These are phyloP conservation scores for Crithidia fasciculata DNA, from an alignment of 208 protist species.

Conservation along the genomic window DNA sequence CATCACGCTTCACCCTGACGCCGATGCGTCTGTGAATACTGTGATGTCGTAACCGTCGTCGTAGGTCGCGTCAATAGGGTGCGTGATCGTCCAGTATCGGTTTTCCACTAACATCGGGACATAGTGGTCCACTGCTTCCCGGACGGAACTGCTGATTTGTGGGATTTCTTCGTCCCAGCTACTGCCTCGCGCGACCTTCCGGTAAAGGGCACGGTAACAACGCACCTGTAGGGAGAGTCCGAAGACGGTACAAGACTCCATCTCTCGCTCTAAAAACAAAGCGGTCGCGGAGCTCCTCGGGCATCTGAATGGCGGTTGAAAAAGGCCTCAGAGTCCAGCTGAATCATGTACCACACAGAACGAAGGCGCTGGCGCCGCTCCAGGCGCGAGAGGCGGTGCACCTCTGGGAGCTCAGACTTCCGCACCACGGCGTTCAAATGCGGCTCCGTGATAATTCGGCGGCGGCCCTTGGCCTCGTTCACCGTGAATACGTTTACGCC, in stretches of 20 bases:
- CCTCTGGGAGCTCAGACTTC: conserved; percentile 19
- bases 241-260: conserved; percentile 16
- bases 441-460: conserved; percentile 36
- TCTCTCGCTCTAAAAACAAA: conserved; percentile 26
- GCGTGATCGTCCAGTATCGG: not conserved
- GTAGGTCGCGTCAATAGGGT: conserved; percentile 5
- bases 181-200: not conserved
- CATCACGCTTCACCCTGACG: not conserved
- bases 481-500: conserved; percentile 27
- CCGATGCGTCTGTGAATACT: conserved; percentile 4
- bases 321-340: conserved; percentile 8
- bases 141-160: not conserved
- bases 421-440: conserved; percentile 27
- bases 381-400: conserved; percentile 5
- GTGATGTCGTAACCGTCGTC: conserved; percentile 1
- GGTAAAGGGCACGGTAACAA: not conserved
- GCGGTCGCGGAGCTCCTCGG: conserved; percentile 20
- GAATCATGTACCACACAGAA: conserved; percentile 22
- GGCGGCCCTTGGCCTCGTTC: conserved; percentile 27
- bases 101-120: conserved; percentile 1
- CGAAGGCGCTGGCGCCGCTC: conserved; percentile 7
- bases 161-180: not conserved
- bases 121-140: not conserved
- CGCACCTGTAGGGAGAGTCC: conserved; percentile 36
- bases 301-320: conserved; percentile 42